phyloP scores from a whole-genome alignment of 106 monocot genomes.

The Dendrobium chrysotoxum region DNA sequence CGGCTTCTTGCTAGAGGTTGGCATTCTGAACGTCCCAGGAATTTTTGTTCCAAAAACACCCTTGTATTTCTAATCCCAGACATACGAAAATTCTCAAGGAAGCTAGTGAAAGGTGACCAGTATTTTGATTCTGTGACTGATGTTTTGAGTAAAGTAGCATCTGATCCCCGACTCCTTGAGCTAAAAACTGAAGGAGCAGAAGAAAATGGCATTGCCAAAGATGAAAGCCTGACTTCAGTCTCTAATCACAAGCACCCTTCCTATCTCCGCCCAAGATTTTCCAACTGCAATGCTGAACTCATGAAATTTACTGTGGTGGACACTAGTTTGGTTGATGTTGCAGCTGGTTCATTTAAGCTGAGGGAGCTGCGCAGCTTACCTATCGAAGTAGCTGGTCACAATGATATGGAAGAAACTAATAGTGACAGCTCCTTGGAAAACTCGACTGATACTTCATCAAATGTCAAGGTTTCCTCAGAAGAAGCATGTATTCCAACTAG shows the following conservation, averaged over 20 bases:
- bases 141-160: conserved; percentile 74
- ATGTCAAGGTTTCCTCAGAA: neutral
- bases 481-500: neutral
- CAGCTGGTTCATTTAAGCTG: conserved; percentile 24
- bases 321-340: conserved; percentile 45
- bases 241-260: conserved; percentile 14
- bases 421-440: conserved; percentile 27
- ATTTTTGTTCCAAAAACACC: conserved; percentile 32
- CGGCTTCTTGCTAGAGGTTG: conserved; percentile 84
- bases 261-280: conserved; percentile 33
- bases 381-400: conserved; percentile 10
- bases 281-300: conserved; percentile 26
- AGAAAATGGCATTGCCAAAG: conserved; percentile 6
- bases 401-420: conserved; percentile 13
- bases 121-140: conserved; percentile 93
- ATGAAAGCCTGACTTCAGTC: no score
- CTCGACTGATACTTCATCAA: no score
- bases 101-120: conserved; percentile 80
- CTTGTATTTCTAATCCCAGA: conserved; percentile 77
- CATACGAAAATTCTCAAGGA: conserved; percentile 68
- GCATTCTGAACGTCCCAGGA: conserved; percentile 78
- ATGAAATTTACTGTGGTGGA: conserved; percentile 77
- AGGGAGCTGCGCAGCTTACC: conserved; percentile 49
- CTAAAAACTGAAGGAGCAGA: conserved; percentile 33
- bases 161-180: conserved; percentile 64